A percentile compares a stretch with the other conserved stretches of the same genome.
These are phyloP conservation scores for Candida montana DNA, from an alignment of 805 yeast species.

Conservation along the genomic window DNA sequence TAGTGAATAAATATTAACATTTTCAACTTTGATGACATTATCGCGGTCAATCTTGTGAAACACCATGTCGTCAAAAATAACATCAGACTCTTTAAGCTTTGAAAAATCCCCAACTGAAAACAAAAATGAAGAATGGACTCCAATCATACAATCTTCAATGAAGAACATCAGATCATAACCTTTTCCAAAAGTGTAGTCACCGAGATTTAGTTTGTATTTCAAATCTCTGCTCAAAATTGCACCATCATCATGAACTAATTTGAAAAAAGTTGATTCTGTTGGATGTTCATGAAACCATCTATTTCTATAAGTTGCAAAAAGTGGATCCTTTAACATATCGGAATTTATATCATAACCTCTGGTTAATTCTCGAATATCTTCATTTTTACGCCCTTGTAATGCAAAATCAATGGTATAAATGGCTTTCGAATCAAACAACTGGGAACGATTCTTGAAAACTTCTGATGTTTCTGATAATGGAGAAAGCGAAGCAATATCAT, in stretches of 20 bases:
- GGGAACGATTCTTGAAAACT: no score
- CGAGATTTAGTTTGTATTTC: slow-evolving; percentile 5
- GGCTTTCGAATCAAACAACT: no score
- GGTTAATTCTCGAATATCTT: slow-evolving; percentile 19
- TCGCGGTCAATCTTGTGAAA: slow-evolving; percentile 10
- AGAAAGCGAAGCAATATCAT: slow-evolving; percentile 52
- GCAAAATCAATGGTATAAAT: slow-evolving; percentile 13
- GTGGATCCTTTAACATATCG: no score
- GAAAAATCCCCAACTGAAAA: slow-evolving; percentile 14
- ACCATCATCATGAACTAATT: background rate
- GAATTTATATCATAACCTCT: no score
- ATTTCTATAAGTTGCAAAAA: slow-evolving; percentile 9
- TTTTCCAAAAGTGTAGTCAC: slow-evolving; percentile 19
- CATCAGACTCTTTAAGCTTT: slow-evolving; percentile 1
- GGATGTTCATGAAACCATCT: slow-evolving; percentile 22
- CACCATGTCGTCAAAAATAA: slow-evolving; percentile 13
- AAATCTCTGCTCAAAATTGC: slow-evolving; percentile 5
- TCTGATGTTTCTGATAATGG: slow-evolving; percentile 26
- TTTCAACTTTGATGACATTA: slow-evolving; percentile 21
- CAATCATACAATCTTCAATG: slow-evolving; percentile 27
- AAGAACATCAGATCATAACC: slow-evolving; percentile 33
- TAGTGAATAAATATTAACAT: slow-evolving; percentile 21
- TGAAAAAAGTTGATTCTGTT: slow-evolving; percentile 13
- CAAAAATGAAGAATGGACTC: slow-evolving; percentile 33
- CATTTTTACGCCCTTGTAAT: slow-evolving; percentile 12